phyloP scores from a whole-genome alignment of 106 monocot genomes.

The Dioscorea alata region DNA sequence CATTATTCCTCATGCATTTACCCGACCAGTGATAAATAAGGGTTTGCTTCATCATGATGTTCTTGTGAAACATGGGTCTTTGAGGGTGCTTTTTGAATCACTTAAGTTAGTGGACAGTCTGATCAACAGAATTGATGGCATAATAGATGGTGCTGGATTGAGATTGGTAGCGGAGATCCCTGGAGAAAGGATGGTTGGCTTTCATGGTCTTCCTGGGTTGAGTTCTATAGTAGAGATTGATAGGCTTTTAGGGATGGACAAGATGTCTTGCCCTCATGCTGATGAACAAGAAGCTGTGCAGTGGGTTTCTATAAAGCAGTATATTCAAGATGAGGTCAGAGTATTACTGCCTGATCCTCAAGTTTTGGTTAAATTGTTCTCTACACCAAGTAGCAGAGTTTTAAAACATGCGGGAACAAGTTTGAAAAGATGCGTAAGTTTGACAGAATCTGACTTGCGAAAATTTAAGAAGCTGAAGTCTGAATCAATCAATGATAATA shows the following conservation, averaged over 20 bases:
- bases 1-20: slow-evolving; percentile 58
- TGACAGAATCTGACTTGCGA: slow-evolving; percentile 7
- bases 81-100: slow-evolving; percentile 70
- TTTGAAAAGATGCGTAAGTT: slow-evolving; percentile 46
- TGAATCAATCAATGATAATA: slow-evolving; percentile 18
- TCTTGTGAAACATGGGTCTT: slow-evolving; percentile 68
- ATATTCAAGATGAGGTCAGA: slow-evolving; percentile 68
- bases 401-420: slow-evolving; percentile 13
- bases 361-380: slow-evolving; percentile 65
- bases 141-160: slow-evolving; percentile 7
- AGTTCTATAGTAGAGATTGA: slow-evolving; percentile 15
- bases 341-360: slow-evolving; percentile 70
- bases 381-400: slow-evolving; percentile 26
- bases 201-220: slow-evolving; percentile 19
- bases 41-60: slow-evolving; percentile 75
- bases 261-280: background rate
- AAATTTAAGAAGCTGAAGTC: slow-evolving; percentile 40
- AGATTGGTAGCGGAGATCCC: background rate
- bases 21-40: slow-evolving; percentile 61
- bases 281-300: slow-evolving; percentile 20
- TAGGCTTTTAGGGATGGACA: slow-evolving; percentile 1
- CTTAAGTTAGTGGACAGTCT: slow-evolving; percentile 52
- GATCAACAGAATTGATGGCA: slow-evolving; percentile 30
- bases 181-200: slow-evolving; percentile 9
- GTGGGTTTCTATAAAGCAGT: slow-evolving; percentile 48